Evolutionary conservation across 129 eudicot species (phyloP), one percentile per base, ranked within the genome.

Genomic region (Pulicaria dysenterica): DNA sequence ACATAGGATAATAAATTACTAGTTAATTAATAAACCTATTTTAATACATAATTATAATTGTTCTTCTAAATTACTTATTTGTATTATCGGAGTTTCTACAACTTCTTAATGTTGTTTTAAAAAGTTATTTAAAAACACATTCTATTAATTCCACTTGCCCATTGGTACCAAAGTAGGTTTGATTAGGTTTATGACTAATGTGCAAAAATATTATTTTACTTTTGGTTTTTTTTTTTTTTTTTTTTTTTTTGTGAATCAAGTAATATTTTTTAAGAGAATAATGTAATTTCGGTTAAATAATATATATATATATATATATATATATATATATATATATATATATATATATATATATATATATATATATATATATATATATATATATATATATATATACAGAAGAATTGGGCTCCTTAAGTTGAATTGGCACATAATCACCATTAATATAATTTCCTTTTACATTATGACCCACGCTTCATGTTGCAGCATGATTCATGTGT

Each of bases 121-220:
- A n/a, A n/a, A n/a, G n/a, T n/a, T n/a, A n/a, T n/a, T n/a, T n/a
- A n/a, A n/a, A n/a, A n/a, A n/a, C n/a, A n/a, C n/a, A n/a, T n/a
- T n/a, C n/a, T n/a, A 5, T 10, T 34, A 19, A 50, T 4, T 38
- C 50, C 3, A 69, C 36, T 10, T 17, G 46, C 38, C 50, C 49
- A 55, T 51, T 70, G 66, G 53, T 53, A 56, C 54, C 54, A 41
- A 6, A 14, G 55, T 66, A 66, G 72, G 58, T 66, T 46, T 66
- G 43, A 66, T 66, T 66, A 46, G 44, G 72, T 66, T 45, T 42
- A 44, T 1, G 46, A 46, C 11, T 66, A 38, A 7, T 11, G 11
- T 39, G 14, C 9, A 38, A 5, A 53, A 15, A 67, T n/a, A 31
- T 37, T 70, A 5, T 8, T 43, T 43, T 9, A 3, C 24, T 24